A percentile compares a stretch with the other conserved stretches of the same genome.
Evolutionary conservation across 2,329 filamentous ascomycete species (phyloP).

Genomic region (Talaromyces sp.): DNA sequence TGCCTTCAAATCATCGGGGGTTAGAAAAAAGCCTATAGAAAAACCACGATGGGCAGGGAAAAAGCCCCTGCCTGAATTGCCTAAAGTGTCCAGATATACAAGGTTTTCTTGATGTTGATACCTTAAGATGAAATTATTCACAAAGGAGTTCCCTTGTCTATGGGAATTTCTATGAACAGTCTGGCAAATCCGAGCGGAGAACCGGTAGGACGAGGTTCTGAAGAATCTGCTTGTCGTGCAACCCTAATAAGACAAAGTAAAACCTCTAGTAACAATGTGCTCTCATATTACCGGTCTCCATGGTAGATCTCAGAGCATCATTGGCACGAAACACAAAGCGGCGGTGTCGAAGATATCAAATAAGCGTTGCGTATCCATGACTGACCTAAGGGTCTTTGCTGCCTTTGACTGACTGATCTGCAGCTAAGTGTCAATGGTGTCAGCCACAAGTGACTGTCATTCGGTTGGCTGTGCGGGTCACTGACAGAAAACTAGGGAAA

Average conservation of each 20-base stretch:
- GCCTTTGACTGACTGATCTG: slow-evolving; percentile 1
- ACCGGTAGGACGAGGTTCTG: neutral
- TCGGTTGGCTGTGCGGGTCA: neutral
- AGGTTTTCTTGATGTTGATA: neutral
- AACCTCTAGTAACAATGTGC: neutral
- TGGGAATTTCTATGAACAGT: neutral
- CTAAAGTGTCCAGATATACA: neutral
- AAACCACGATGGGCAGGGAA: neutral
- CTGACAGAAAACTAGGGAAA: neutral
- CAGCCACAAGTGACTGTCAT: slow-evolving; percentile 4
- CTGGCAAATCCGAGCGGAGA: neutral
- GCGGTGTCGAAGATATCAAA: slow-evolving; percentile 15
- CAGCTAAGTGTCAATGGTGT: slow-evolving; percentile 7
- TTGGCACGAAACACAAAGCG: neutral
- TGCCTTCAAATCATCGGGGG: neutral
- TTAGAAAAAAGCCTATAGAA: neutral
- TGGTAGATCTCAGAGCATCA: neutral
- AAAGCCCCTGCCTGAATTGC: neutral
- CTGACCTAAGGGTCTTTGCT: neutral
- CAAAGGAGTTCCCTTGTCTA: neutral
- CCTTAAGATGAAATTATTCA: neutral
- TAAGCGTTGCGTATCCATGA: neutral
- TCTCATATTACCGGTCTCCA: neutral
- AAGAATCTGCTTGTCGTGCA: slow-evolving; percentile 1
- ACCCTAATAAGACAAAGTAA: neutral